Base-by-base conservation (phyloP, 352 stramenopile species). In the Pythium utonaiense region DNA sequence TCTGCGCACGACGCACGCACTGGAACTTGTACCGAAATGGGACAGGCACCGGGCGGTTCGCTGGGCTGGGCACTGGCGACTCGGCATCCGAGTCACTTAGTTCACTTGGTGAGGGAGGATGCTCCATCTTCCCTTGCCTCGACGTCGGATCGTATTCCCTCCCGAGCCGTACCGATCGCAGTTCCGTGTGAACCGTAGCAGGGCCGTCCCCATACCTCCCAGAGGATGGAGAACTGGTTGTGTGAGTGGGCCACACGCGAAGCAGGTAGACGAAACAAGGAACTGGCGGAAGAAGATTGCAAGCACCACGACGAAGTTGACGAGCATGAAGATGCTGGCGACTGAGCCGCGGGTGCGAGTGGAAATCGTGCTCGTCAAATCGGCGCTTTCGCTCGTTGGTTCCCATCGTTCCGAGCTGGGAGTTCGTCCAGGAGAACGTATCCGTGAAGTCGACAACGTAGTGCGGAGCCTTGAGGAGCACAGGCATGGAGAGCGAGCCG, bases 391-490 rank as follows among this genome's bases (percentile, higher is more conserved):
- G 16, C 17, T 70, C 17, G 31, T 28, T 16, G 8, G 6, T 34
- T 14, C 33, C 42, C 40, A 38, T 52, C 1, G 54, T 42, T 8
- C 48, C 17, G 10, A 60, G 14, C 21, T 89, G 70, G 45, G 87
- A 73, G 45, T 87, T 89, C 3, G 72, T 67, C 65, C 80, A 93
- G 12, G 81, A 82, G 57, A 93, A 88, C 51, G 80, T 84, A 53
- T 93, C 83, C 6, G 76, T 83, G 38, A 90, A 91, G 53, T 88
- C 77, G 33, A 91, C 54, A 27, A 89, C 73, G 41, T 89, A 78
- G 57, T 89, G 78, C 53, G 83, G 83, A n/a, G 81, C 76, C 51
- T 91, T 90, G 14, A 75, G 83, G 13, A 89, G 61, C 48, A 84
- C 78, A n/a, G 87, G 64, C 71, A 90, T 81, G 28, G 80, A 89